Evolutionary conservation across 805 yeast genomes (phyloP).

Genomic region (Yarrowia sp.): DNA sequence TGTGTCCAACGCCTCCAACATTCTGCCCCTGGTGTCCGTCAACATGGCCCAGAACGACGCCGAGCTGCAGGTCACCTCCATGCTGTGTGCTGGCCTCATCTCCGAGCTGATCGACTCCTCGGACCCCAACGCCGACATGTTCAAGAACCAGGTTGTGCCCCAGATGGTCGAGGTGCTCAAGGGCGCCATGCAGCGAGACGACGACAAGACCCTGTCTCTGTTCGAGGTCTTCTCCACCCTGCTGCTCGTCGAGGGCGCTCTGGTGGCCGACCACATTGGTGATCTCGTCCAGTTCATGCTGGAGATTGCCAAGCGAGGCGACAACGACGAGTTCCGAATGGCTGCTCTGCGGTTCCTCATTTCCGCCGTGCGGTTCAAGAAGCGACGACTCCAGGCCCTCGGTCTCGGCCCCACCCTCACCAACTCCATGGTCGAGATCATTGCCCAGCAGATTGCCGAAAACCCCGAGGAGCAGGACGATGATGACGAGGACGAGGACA

Average conservation of each 20-base stretch:
- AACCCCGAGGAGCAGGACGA: conserved; percentile 87
- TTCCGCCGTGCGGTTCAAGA: conserved; percentile 78
- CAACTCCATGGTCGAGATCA: conserved; percentile 72
- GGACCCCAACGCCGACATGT: conserved; percentile 57
- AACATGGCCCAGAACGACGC: conserved; percentile 63
- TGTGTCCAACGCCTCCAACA: conserved; percentile 51
- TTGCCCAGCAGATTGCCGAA: conserved; percentile 76
- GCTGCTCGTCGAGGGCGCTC: conserved; percentile 73
- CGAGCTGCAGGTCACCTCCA: conserved; percentile 83
- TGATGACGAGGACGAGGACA: conserved; percentile 90
- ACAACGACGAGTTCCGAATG: conserved; percentile 82
- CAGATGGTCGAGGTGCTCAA: conserved; percentile 80
- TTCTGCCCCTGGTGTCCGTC: conserved; percentile 63
- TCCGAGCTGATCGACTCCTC: conserved; percentile 59
- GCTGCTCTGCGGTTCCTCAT: conserved; percentile 85
- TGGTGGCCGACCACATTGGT: conserved; percentile 76
- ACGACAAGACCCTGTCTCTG: conserved; percentile 74
- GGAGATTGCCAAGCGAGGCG: conserved; percentile 60
- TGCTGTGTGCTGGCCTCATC: conserved; percentile 72
- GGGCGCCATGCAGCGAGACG: conserved; percentile 73
- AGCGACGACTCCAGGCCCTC: conserved; percentile 76
- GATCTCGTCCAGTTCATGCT: conserved; percentile 74
- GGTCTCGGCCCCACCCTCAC: conserved; percentile 86
- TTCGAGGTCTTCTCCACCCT: conserved; percentile 87
- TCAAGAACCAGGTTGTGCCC: conserved; percentile 70